Base-by-base conservation (phyloP, 768 basidiomycete genomes). In the Infundibulicybe gibba region DNA sequence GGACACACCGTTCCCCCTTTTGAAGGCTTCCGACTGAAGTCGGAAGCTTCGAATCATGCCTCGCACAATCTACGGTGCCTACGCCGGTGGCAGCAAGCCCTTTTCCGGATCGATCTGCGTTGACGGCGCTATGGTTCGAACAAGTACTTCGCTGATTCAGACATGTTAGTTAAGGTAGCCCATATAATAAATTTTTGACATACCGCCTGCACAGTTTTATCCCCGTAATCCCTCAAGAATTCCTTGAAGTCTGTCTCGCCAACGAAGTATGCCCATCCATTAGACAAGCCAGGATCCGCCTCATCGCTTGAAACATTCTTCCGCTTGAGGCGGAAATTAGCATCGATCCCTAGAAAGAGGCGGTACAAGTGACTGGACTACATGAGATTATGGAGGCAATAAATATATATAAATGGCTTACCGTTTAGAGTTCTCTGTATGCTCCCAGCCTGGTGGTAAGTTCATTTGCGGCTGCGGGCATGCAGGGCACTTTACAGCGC, bases 21-120 rank as follows among this genome's bases (percentile, higher is more conserved):
- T 68, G 67, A 2, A 68, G 40, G 50, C 64, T 62, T 21, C 63
- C 64, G 2, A 67, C 49, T 5, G 54, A 52, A 16, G 32, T 53
- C 3, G 58, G 56, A 2, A 54, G 51, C 32, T 58, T 55, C 45
- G 63, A 51, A 41, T 61, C 55, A 40, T 66, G 64, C 6, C 58
- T 47, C 1, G 49, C 49, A 35, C 64, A 68, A 16, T 57, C 54
- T 1, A 56, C 49, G 0, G 53, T 54, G 0, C 57, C 61, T 0
- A 56, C 50, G 0, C 66, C 62, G 5, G 57, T 62, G 1, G 58
- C 58, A 2, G 54, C 55, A 4, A 45, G 45, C 17, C 55, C 57
- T 45, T 41, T 21, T 8, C 40, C 37, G 3, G 30, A 20, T 9
- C 48, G 40, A 12, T 57, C 52, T 2, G 50, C 45, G 21, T 48